phyloP scores from a whole-genome alignment of 1,284 basidiomycete genomes.

The Taiwanofungus camphoratus region DNA sequence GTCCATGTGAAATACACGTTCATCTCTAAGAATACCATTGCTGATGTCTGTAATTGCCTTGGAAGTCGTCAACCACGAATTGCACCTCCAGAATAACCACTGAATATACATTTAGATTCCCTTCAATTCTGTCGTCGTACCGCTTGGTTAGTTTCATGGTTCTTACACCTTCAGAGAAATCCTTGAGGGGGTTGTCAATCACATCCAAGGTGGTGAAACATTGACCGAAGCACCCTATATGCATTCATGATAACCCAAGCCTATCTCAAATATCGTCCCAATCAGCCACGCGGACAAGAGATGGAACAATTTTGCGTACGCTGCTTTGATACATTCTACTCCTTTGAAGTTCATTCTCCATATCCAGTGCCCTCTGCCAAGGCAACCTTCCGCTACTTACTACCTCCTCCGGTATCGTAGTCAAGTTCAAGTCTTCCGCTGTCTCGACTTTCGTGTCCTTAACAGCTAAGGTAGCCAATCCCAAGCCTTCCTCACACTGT shows the following conservation, averaged over 20 bases:
- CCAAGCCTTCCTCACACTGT: constrained; percentile 23
- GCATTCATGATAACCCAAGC: constrained; percentile 32
- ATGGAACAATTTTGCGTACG: neutral
- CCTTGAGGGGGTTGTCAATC: constrained; percentile 7
- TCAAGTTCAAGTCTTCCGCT: neutral
- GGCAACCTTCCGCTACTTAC: constrained; percentile 12
- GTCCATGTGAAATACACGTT: constrained; percentile 29
- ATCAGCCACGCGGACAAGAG: too few relatives aligned
- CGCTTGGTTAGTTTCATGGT: constrained; percentile 15
- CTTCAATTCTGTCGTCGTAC: constrained; percentile 7
- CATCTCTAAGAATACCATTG: constrained; percentile 30
- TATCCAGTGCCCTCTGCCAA: constrained; percentile 17
- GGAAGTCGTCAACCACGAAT: neutral
- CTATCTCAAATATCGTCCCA: constrained; percentile 12
- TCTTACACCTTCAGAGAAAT: constrained; percentile 15
- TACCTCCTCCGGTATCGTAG: neutral
- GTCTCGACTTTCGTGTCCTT: constrained; percentile 2
- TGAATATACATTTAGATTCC: constrained; percentile 18
- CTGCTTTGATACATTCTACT: neutral
- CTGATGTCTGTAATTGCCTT: constrained; percentile 25
- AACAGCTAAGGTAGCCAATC: constrained; percentile 7
- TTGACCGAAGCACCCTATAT: constrained; percentile 21
- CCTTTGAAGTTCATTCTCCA: constrained; percentile 11
- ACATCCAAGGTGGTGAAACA: neutral
- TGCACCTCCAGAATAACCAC: too few relatives aligned